These are phyloP conservation scores for Fonsecaea pedrosoi DNA, from an alignment of 2,329 filamentous ascomycete genomes.

Conservation along the genomic window DNA sequence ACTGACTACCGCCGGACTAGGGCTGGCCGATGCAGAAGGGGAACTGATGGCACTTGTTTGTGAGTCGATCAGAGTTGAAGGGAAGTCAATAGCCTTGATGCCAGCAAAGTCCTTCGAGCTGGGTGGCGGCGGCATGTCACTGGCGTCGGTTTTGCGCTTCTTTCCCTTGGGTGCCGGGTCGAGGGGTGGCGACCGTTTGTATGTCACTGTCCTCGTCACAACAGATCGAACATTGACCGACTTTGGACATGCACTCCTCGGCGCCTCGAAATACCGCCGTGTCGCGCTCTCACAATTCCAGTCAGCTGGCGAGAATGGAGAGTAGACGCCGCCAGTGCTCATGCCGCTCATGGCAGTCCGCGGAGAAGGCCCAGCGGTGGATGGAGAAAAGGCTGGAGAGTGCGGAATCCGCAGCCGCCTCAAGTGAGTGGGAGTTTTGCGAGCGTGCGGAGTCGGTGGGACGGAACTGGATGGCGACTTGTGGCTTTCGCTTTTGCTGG, in stretches of 20 bases:
- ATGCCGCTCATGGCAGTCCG: constrained; percentile 61
- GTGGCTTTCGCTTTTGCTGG: constrained; percentile 62
- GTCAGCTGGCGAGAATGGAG: constrained; percentile 82
- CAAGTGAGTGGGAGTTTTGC: constrained; percentile 60
- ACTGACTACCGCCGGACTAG: constrained; percentile 19
- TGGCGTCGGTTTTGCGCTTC: constrained; percentile 71
- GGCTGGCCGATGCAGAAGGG: constrained; percentile 18
- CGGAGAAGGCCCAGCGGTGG: constrained; percentile 66
- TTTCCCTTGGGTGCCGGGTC: constrained; percentile 92
- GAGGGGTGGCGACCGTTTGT: constrained; percentile 74
- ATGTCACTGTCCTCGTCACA: constrained; percentile 91
- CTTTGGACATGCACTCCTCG: constrained; percentile 68
- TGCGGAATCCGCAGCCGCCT: constrained; percentile 76
- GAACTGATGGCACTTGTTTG: constrained; percentile 11
- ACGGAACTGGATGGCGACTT: constrained; percentile 67
- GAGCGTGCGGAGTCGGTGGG: constrained; percentile 66
- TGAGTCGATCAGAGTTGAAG: constrained; percentile 30
- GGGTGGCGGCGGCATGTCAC: constrained; percentile 34
- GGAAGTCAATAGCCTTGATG: constrained; percentile 28
- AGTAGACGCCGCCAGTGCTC: constrained; percentile 58
- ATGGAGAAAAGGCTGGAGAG: constrained; percentile 72
- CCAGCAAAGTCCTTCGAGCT: constrained; percentile 21
- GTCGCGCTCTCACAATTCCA: constrained; percentile 73
- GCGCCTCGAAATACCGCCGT: constrained; percentile 65
- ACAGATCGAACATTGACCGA: constrained; percentile 80